A percentile compares a stretch with the other conserved stretches of the same genome.
Evolutionary conservation across 2,329 filamentous ascomycete genomes (phyloP).

Genomic region (Didymella arachidicola): DNA sequence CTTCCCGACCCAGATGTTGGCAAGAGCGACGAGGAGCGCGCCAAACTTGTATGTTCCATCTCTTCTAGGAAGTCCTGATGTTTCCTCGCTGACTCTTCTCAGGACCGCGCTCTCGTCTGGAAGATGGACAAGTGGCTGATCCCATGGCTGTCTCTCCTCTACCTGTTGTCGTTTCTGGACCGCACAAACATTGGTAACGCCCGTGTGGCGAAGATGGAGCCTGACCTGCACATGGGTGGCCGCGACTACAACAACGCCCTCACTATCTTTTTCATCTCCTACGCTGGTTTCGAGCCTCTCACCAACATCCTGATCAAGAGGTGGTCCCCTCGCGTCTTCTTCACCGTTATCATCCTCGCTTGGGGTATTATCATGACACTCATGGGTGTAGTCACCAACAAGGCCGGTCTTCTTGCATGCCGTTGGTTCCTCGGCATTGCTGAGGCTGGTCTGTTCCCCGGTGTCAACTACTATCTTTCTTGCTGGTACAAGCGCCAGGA

Average conservation of each 20-base stretch:
- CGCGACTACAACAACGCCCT: constrained; percentile 71
- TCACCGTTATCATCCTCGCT: constrained; percentile 56
- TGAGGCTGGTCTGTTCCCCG: constrained; percentile 51
- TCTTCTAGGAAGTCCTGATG: background rate
- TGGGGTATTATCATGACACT: constrained; percentile 61
- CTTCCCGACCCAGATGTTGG: constrained; percentile 47
- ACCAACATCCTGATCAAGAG: constrained; percentile 70
- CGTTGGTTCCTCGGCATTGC: constrained; percentile 50
- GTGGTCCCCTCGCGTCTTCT: constrained; percentile 60
- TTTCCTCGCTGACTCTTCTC: constrained; percentile 24
- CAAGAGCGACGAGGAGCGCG: constrained; percentile 47
- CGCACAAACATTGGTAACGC: constrained; percentile 57
- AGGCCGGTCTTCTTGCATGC: constrained; percentile 45
- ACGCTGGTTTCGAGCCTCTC: constrained; percentile 59
- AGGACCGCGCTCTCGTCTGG: constrained; percentile 51
- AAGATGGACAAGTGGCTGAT: constrained; percentile 55
- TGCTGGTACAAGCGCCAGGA: constrained; percentile 64
- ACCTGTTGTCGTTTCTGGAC: constrained; percentile 53
- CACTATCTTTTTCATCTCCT: constrained; percentile 69
- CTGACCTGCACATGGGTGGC: constrained; percentile 50
- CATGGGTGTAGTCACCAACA: constrained; percentile 57
- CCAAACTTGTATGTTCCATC: constrained; percentile 38
- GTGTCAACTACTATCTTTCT: constrained; percentile 64
- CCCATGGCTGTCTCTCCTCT: constrained; percentile 53
- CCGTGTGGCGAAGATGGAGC: constrained; percentile 47